Evolutionary conservation across 2,329 filamentous ascomycete species (phyloP), one percentile per base, ranked within the genome.

Genomic region (Zopfia rhizophila): DNA sequence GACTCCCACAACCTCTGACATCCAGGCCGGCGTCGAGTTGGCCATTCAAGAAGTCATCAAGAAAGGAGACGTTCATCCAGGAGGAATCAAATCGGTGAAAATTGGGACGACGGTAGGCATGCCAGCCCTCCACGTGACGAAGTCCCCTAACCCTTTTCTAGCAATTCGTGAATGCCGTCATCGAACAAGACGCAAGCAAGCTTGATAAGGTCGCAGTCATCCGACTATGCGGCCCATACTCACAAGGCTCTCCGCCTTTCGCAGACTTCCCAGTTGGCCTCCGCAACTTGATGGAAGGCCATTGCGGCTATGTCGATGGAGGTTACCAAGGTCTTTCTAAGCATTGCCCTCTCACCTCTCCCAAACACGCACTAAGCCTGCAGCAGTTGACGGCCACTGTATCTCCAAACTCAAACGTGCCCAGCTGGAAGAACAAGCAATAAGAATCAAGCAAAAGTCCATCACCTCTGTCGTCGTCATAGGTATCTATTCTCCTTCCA

Each of bases 81-180:
- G 21, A 24, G 33, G 40, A 12, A 42, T 55, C 7, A 27, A 36
- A 1, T 52, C 45, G 23, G 54, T 55, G 11, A 53, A 49, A 3
- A 53, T 57, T 21, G 54, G 54, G 7, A 81, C 78, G 1, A 84
- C 82, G n/a, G n/a, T n/a, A n/a, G n/a, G n/a, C n/a, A n/a, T n/a
- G n/a, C n/a, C n/a, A n/a, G n/a, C n/a, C n/a, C n/a, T n/a, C n/a
- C n/a, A n/a, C n/a, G n/a, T n/a, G n/a, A n/a, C n/a, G n/a, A n/a
- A n/a, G n/a, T n/a, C n/a, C n/a, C n/a, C n/a, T n/a, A n/a, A n/a
- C n/a, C n/a, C n/a, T n/a, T n/a, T n/a, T n/a, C n/a, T n/a, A n/a
- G 1, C 81, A 84, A 48, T 84, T 84, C 54, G 74, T 84, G 55
- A 85, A 84, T 48, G 81, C 81, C 7, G 78, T 84, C 3, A 72